Evolutionary conservation across 2,329 filamentous ascomycete species (phyloP), one percentile per base, ranked within the genome.

Genomic region (Albifimbria verrucaria): DNA sequence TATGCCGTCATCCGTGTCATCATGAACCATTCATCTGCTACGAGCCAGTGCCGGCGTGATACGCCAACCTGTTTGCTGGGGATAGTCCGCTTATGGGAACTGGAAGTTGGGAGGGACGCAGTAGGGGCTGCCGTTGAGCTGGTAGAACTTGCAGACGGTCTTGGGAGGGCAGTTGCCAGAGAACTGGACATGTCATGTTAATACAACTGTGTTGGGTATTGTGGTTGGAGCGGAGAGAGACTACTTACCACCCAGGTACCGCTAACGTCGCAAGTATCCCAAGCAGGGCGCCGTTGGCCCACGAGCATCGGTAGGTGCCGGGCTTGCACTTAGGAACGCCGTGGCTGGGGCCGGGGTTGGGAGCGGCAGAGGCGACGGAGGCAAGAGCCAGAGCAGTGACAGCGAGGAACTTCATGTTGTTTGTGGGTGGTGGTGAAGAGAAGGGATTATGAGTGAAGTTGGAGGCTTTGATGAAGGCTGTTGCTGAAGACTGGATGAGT

Each of bases 141-240:
- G 32, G 62, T 67, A 64, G 65, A 72, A 73, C 62, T 66, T 65
- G 63, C 71, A 73, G 36, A 58, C 36, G 17, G 69, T 71, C 49
- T 69, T 57, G 54, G 68, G 69, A 12, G 69, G 69, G 55, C 71
- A 73, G 50, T 54, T 51, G 11, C 71, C 71, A 21, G 60, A 66
- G 49, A 55, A 62, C 70, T 73, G 36, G 10, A 21, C n/a, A 26
- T 20, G 22, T 10, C 6, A 2, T 46, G 46, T 10, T 18, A n/a
- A 45, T 50, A n/a, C 7, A 49, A 23, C 3, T 22, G 43, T 46
- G 18, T n/a, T 17, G 26, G 25, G 4, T 4, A 11, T 17, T 7
- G 4, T 15, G n/a, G 18, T 12, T 7, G 26, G 10, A 43, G 18
- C 26, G 10, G 17, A 45, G 9, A 32, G 25, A 20, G 25, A 9